Evolutionary conservation across 164 flowering plant species (phyloP), one percentile per base, ranked within the genome.

Genomic region (Vitis rupestris): DNA sequence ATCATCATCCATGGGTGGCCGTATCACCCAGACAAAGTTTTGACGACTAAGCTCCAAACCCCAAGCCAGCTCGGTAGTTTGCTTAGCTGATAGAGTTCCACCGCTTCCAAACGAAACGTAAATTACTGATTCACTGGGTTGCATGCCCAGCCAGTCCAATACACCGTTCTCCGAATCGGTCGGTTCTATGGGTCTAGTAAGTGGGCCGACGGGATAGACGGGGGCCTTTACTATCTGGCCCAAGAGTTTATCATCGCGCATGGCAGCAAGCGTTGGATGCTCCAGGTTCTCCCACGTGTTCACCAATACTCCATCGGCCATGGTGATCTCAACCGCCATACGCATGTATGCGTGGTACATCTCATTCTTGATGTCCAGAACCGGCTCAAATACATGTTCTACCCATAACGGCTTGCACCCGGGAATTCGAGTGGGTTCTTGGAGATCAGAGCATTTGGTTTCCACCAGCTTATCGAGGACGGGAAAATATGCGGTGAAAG

Each of bases 211-310:
- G 0, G 87, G 80, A 61, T 79, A 80, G 16, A 86, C 75, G 62
- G 77, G 79, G 0, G 58, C 62, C 7, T 61, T 71, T 4, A 31
- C 23, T 1, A 72, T 8, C 50, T 63, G 54, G 14, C 72, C 56
- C 31, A 76, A 14, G 2, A 60, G 29, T 11, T 68, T 64, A n/a
- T 57, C 31, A 2, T 81, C 75, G 13, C 64, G 12, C 3, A 85
- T 27, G 9, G 83, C 76, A 4, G 0, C 8, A 1, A 85, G 63
- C 0, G 80, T 53, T 23, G 6, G n/a, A 0, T 75, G 71, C 71
- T 87, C 86, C n/a, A 85, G 67, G 15, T 76, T 85, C 19, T 78
- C 72, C 75, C 86, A 80, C 1, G 87, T 74, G 65, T 85, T 87
- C 19, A 79, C 23, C 29, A 87, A 31, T 27, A 85, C 69, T 19